Percentiles rank a stretch among this genome's conserved stretches.
These are phyloP conservation scores for Suillus variegatus DNA, from an alignment of 768 basidiomycete species.

Conservation along the genomic window DNA sequence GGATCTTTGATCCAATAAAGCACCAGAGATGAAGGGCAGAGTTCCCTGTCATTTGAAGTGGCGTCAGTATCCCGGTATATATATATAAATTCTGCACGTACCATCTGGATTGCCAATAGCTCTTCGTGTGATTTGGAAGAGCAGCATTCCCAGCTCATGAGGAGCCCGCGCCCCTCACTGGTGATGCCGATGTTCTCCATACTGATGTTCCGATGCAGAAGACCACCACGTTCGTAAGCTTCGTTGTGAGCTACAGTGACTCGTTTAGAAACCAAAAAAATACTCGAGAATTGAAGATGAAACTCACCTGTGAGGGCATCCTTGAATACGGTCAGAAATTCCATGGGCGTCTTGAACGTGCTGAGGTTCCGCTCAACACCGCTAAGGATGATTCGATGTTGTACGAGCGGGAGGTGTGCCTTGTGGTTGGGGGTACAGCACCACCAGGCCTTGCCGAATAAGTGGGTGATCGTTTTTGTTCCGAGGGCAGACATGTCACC, in stretches of 20 bases:
- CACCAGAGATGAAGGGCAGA: conserved; percentile 21
- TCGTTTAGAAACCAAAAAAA: not conserved
- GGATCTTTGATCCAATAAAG: conserved; percentile 9
- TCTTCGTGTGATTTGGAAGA: not conserved
- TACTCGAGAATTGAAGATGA: not conserved
- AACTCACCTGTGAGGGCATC: conserved; percentile 6
- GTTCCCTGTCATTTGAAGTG: conserved; percentile 6
- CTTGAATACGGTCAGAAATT: not conserved
- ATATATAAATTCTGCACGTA: not conserved
- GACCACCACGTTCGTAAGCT: conserved; percentile 13
- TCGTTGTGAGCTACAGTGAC: conserved; percentile 18
- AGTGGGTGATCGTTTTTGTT: conserved; percentile 13
- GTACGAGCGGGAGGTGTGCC: not conserved
- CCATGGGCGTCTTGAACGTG: not conserved
- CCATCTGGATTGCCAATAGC: not conserved
- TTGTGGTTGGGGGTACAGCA: not conserved
- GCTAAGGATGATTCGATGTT: conserved; percentile 8
- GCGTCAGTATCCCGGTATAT: not conserved
- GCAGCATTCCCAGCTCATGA: conserved; percentile 28
- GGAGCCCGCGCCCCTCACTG: conserved; percentile 13
- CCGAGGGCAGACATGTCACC: conserved; percentile 26
- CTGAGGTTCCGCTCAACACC: not conserved
- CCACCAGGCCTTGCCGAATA: not conserved
- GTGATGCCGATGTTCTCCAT: conserved; percentile 22
- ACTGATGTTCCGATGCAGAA: conserved; percentile 30